Conservation (phyloP, 805 yeast genomes). For the Lipomyces oligophaga region DNA sequence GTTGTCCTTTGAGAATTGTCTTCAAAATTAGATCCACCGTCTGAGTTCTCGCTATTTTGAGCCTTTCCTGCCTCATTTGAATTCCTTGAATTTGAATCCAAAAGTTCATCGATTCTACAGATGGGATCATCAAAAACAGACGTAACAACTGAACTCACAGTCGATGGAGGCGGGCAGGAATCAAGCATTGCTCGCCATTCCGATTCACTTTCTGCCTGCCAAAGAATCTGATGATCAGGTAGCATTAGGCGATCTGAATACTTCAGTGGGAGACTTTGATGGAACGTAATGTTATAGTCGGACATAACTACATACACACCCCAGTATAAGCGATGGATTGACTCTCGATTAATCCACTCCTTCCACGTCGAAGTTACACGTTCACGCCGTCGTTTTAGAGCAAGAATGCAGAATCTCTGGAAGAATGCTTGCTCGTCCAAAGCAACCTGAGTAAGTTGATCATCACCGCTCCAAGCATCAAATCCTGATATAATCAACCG, state of each 20-base stretch:
- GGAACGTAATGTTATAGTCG: constrained; percentile 12
- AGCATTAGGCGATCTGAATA: constrained; percentile 26
- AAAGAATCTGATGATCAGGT: constrained; percentile 31
- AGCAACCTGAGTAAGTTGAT: constrained; percentile 9
- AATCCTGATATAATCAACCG: constrained; percentile 10
- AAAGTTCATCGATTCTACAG: constrained; percentile 4
- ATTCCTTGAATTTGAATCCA: background rate
- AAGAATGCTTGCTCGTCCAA: constrained; percentile 18
- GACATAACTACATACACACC: constrained; percentile 12
- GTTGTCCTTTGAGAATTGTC: background rate
- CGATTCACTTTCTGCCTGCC: constrained; percentile 27
- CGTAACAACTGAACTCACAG: constrained; percentile 2
- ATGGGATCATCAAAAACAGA: constrained; percentile 7
- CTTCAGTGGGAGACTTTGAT: constrained; percentile 9
- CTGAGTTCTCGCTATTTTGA: background rate
- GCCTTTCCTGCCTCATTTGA: background rate
- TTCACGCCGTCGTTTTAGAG: constrained; percentile 6
- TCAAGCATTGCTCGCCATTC: constrained; percentile 15
- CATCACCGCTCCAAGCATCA: constrained; percentile 20
- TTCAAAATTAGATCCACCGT: background rate
- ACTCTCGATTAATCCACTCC: constrained; percentile 14
- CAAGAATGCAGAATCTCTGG: constrained; percentile 9
- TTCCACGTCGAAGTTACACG: constrained; percentile 9
- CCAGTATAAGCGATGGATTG: constrained; percentile 14
- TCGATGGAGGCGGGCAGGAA: constrained; percentile 6